Conservation (phyloP, 805 yeast species). For the Candida boleticola region DNA sequence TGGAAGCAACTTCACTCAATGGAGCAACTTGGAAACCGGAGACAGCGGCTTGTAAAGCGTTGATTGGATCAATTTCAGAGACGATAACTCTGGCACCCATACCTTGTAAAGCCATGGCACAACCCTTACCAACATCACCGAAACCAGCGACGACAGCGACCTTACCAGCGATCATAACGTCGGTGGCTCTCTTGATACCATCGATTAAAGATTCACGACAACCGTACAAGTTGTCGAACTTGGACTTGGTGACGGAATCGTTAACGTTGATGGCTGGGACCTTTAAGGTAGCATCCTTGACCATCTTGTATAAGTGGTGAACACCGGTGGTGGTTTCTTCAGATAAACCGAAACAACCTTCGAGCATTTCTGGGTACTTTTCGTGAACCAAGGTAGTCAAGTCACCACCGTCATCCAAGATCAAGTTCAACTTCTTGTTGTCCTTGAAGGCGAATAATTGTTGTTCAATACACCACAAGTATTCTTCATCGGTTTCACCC, state of each 20-base stretch:
- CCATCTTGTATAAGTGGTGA: conserved; percentile 96
- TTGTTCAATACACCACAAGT: conserved; percentile 98
- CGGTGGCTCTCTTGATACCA: conserved; percentile 99
- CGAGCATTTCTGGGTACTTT: conserved; percentile 96
- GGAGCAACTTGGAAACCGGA: conserved; percentile 97
- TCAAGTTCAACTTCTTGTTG: conserved; percentile 90
- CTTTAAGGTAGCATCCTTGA: conserved; percentile 83
- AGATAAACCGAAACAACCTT: conserved; percentile 91
- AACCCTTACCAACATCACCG: conserved; percentile 99
- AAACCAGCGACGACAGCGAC: conserved; percentile 98
- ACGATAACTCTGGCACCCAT: conserved; percentile 99
- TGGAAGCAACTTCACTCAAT: conserved; percentile 87
- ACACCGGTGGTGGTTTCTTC: conserved; percentile 99
- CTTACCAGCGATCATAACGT: conserved; percentile 99
- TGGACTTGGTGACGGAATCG: conserved; percentile 98
- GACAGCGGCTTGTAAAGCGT: conserved; percentile 99
- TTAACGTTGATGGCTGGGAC: conserved; percentile 99
- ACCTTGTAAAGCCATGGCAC: conserved; percentile 97
- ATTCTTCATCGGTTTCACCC: conserved; percentile 99
- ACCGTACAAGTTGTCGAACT: conserved; percentile 99
- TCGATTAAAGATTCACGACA: conserved; percentile 98
- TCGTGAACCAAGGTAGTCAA: conserved; percentile 95
- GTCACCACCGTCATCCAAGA: conserved; percentile 99
- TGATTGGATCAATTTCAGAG: conserved; percentile 97
- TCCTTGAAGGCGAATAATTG: conserved; percentile 98